Conservation (phyloP, 495 filamentous ascomycete genomes). For the Penicillium pulvis region DNA sequence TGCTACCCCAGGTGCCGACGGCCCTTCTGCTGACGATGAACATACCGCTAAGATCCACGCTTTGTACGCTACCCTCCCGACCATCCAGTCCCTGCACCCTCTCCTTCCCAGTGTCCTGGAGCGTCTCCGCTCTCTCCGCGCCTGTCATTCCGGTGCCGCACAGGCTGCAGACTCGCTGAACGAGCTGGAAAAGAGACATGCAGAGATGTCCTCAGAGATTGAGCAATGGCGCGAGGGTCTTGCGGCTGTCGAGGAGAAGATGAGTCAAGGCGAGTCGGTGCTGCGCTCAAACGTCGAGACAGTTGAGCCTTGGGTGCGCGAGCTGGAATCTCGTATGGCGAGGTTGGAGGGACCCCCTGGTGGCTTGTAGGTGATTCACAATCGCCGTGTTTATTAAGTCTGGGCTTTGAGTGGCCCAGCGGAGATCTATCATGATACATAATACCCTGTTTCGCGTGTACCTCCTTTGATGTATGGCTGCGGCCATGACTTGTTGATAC, state of each 20-base stretch:
- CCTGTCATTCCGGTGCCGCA: constrained; percentile 84
- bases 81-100: constrained; percentile 84
- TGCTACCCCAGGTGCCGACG: constrained; percentile 30
- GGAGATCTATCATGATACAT: constrained; percentile 22
- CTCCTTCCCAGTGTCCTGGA: constrained; percentile 84
- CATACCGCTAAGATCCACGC: constrained; percentile 86
- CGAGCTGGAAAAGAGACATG: constrained; percentile 75
- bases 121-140: constrained; percentile 77
- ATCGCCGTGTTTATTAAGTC: constrained; percentile 6
- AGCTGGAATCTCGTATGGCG: constrained; percentile 74
- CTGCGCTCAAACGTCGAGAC: constrained; percentile 76
- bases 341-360: constrained; percentile 41
- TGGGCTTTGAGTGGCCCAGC: constrained; percentile 2
- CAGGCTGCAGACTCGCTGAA: constrained; percentile 79
- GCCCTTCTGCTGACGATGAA: constrained; percentile 52
- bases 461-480: constrained; percentile 14
- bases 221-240: constrained; percentile 83
- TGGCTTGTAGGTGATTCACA: constrained; percentile 6
- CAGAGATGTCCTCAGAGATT: constrained; percentile 81
- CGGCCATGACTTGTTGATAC: constrained; percentile 9
- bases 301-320: constrained; percentile 86
- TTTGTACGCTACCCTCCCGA: constrained; percentile 84
- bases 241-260: constrained; percentile 72
- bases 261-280: constrained; percentile 66
- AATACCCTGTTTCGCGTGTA: constrained; percentile 28